phyloP scores from a whole-genome alignment of 2,329 filamentous ascomycete species.

The Epicoccum sorghinum region DNA sequence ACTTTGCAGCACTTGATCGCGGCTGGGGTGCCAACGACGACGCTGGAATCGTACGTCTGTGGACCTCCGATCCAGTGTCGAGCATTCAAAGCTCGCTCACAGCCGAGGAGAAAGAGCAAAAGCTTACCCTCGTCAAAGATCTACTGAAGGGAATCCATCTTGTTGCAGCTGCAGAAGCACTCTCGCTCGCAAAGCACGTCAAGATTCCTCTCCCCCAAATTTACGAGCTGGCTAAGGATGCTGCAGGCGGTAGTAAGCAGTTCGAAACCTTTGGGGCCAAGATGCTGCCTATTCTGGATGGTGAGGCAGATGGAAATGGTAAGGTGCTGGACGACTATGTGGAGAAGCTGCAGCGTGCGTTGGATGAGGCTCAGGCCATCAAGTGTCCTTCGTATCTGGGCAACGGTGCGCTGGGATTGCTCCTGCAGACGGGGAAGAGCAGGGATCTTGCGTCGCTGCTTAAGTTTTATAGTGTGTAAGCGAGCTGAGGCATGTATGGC shows the following conservation, averaged over 20 bases:
- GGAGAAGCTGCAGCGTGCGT: conserved; percentile 35
- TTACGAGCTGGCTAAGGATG: conserved; percentile 45
- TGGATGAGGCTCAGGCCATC: conserved; percentile 42
- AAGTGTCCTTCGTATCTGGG: conserved; percentile 45
- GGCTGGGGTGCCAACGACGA: conserved; percentile 64
- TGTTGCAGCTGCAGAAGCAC: conserved; percentile 45
- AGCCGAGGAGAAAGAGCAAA: conserved; percentile 34
- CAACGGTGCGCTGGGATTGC: conserved; percentile 38
- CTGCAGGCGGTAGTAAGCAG: conserved; percentile 46
- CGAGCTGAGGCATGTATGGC: background rate
- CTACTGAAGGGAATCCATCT: conserved; percentile 46
- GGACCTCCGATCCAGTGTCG: conserved; percentile 50
- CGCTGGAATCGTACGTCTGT: conserved; percentile 62
- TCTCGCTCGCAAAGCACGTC: conserved; percentile 46
- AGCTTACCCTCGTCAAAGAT: conserved; percentile 44
- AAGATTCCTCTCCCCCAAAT: conserved; percentile 46
- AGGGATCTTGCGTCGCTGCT: conserved; percentile 30
- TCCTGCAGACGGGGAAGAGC: conserved; percentile 36
- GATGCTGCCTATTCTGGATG: conserved; percentile 42
- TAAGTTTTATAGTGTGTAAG: conserved; percentile 27
- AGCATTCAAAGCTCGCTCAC: conserved; percentile 33
- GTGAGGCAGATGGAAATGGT: conserved; percentile 26
- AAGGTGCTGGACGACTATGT: conserved; percentile 27
- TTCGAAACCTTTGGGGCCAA: conserved; percentile 41
- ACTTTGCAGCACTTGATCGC: conserved; percentile 64